Evolutionary conservation across 2,329 filamentous ascomycete genomes (phyloP).

Genomic region (Microsporum ferrugineum): DNA sequence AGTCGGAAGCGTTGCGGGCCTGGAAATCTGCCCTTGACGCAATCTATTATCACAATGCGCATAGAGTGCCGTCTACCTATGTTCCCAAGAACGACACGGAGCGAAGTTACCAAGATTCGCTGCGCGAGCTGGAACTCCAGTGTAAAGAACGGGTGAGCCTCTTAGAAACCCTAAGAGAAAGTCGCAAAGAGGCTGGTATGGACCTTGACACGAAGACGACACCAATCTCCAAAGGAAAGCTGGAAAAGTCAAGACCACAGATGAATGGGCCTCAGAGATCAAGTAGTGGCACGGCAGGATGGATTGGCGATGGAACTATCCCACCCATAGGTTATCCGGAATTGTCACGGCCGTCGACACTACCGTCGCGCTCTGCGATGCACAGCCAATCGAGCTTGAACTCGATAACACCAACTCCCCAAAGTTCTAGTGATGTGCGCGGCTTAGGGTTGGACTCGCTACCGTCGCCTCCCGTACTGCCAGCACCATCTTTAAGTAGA

Average conservation of each 20-base stretch:
- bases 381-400: background rate
- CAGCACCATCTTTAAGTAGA: background rate
- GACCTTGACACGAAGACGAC: slow-evolving; percentile 15
- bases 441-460: background rate
- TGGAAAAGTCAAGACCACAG: slow-evolving; percentile 14
- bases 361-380: slow-evolving; percentile 25
- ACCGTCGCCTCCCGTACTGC: background rate
- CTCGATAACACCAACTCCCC: background rate
- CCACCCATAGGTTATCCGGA: slow-evolving; percentile 69
- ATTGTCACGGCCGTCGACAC: slow-evolving; percentile 59
- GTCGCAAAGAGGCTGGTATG: slow-evolving; percentile 43
- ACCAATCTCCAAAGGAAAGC: slow-evolving; percentile 16
- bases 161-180: slow-evolving; percentile 65
- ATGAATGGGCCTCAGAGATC: slow-evolving; percentile 13
- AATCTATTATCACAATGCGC: slow-evolving; percentile 76
- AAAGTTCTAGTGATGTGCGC: background rate
- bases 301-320: slow-evolving; percentile 71
- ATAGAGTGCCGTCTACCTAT: slow-evolving; percentile 58
- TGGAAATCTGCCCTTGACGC: slow-evolving; percentile 83
- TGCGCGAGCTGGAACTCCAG: slow-evolving; percentile 74
- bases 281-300: slow-evolving; percentile 36
- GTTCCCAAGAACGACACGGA: slow-evolving; percentile 70
- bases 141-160: slow-evolving; percentile 89
- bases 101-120: slow-evolving; percentile 65
- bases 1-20: slow-evolving; percentile 76